Base-by-base conservation (phyloP, 2,329 filamentous ascomycete species). In the Catunica adiposa region DNA sequence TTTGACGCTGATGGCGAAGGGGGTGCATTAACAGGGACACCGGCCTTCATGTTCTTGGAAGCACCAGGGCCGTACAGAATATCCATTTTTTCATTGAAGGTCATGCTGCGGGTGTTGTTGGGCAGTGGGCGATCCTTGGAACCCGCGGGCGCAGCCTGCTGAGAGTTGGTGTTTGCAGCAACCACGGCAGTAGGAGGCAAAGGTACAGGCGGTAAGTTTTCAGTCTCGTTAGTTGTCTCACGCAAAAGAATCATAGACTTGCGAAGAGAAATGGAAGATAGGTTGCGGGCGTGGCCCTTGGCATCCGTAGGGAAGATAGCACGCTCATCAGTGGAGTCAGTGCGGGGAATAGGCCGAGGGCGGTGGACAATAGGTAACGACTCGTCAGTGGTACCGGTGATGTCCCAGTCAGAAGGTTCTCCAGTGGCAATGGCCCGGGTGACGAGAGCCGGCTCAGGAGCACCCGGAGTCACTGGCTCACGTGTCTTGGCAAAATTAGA, bases 61-160 rank as follows among this genome's bases (percentile, higher is more conserved):
- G 22, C 23, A 25, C 44, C 44, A 48, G 44, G 55, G n/a, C 60
- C 59, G 23, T 63, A 62, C 23, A 80, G 64, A 3, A 77, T 63
- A 1, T 69, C 66, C 66, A 79, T 75, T 63, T 79, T 79, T 61
- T 79, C 77, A 53, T 78, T 69, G 59, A 77, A 72, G 0, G 74
- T 77, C 76, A 79, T 79, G 62, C 74, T 79, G 64, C 72, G 73
- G 2, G 74, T 77, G 58, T 76, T 66, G 58, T 77, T 78, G 2
- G 75, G 72, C 4, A 70, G 67, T 17, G 75, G 67, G 15, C 72
- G 64, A 40, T 64, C 57, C 5, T 67, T 61, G 15, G 65, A 62
- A 6, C 54, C 58, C 2, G 51, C 38, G 26, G 51, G 47, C 25
- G 4, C 50, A 6, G 31, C 42, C 53, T 52, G 50, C 37, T 7